phyloP scores from a whole-genome alignment of 164 flowering plant genomes.

The Magnolia officinalis region DNA sequence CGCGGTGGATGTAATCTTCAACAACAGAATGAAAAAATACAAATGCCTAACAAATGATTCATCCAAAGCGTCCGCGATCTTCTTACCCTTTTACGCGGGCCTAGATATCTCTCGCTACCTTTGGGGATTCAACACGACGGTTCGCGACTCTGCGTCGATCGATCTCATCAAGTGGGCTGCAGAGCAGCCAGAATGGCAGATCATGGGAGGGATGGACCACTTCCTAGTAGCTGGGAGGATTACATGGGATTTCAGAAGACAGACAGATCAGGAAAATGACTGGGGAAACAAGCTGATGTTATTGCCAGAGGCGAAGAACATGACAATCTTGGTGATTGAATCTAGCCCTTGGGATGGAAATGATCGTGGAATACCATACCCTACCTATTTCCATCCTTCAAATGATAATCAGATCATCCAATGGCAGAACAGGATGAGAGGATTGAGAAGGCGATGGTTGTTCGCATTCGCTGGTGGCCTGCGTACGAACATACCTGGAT shows the following conservation, averaged over 20 bases:
- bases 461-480: conserved; percentile 65
- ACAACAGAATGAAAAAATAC: conserved; percentile 67
- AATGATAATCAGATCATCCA: conserved; percentile 37
- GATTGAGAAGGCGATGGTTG: conserved; percentile 28
- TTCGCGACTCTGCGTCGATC: conserved; percentile 37
- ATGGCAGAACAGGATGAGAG: conserved; percentile 64
- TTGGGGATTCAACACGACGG: conserved; percentile 31
- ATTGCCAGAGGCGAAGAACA: conserved; percentile 50
- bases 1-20: conserved; percentile 60
- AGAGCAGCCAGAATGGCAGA: conserved; percentile 51
- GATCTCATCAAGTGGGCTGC: conserved; percentile 47
- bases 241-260: conserved; percentile 64
- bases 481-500: conserved; percentile 33
- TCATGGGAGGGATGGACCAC: conserved; percentile 60
- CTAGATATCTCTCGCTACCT: conserved; percentile 54
- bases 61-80: conserved; percentile 57
- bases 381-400: conserved; percentile 76
- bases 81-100: conserved; percentile 69
- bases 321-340: conserved; percentile 52
- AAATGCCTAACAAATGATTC: conserved; percentile 58
- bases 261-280: conserved; percentile 25
- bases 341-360: conserved; percentile 53
- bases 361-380: conserved; percentile 68
- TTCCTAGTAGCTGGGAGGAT: conserved; percentile 69
- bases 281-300: conserved; percentile 69